Base-by-base conservation (phyloP, 139 green algal genomes). In the Coccomyxa sp. region DNA sequence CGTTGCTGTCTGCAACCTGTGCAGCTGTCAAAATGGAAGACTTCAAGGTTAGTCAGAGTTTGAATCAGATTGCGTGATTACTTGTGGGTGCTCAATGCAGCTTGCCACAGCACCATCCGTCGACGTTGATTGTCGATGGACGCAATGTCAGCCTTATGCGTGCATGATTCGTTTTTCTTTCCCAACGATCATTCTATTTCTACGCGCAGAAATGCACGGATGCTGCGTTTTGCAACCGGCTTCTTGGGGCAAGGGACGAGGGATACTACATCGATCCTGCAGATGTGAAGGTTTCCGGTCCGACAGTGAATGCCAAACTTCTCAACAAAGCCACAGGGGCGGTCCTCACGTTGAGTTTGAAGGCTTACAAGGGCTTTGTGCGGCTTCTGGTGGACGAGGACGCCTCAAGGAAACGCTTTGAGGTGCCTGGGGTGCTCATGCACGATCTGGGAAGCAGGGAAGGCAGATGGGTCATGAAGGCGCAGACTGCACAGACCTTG, bases 11-110 rank as follows among this genome's bases (percentile, higher is more conserved):
- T 32, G 3, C 71, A 25, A 51, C 14, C 27, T 51, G 27, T 31
- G n/a, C 14, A 31, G 71, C 23, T 0, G 98, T 99, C 89, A 99
- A 99, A 85, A 89, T 90, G 28, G 86, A 98, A 1, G 96, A 99
- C 58, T 98, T 99, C 88, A 98, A 98, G 93, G 89, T 85, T 31
- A 38, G 63, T 60, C 25, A 84, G 90, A 51, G 38, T 51, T 51
- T 51, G 7, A 51, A 3, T 51, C 38, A 11, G 38, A 3, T 51
- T 51, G 38, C 38, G 38, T 7, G 3, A 51, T 51, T 51, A 7
- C 38, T 51, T 51, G n/a, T n/a, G n/a, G n/a, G n/a, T n/a, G 38
- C 38, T 51, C 38, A 51, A 7, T 51, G 38, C 38, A 51, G 38
- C 38, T 51, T 51, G 38, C 38, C 38, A 7, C 38, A 51, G 38